Base-by-base conservation (phyloP, 768 basidiomycete genomes). In the Agaricus sinodeliciosus region DNA sequence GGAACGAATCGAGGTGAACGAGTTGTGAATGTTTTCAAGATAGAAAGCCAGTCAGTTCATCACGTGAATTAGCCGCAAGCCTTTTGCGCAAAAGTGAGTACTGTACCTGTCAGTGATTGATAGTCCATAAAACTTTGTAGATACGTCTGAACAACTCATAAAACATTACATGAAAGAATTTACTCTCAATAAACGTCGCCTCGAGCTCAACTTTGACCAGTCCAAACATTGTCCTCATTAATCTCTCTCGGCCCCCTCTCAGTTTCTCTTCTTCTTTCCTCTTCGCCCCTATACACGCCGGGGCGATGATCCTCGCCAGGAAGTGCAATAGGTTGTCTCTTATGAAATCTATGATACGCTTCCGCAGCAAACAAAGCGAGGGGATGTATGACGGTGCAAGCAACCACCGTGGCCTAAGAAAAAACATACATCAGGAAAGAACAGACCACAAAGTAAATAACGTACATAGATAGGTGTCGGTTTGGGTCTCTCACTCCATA, bases 371-470 rank as follows among this genome's bases (percentile, higher is more conserved):
- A 46, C 31, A 87, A 70, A 2, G 70, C 75, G 2, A 90, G 66
- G 1, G 89, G 88, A 52, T 84, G 84, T 0, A 89, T 56, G 7
- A 74, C 73, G 1, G 87, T 87, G 66, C 87, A 89, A 25, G 77
- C 55, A 28, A 89, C 74, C 0, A 71, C 73, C 1, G 83, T 75
- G 11, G 82, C 72, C 87, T 89, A 59, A 2, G 1, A 16, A 8
- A 31, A 31, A 9, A 15, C 28, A 16, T 4, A 26, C 44, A 49
- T 13, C 37, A 39, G 16, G 37, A 16, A 53, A 39, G 31, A 28
- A 18, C 40, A 18, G 36, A 9, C 2, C 40, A 22, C 12, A 31
- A 25, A 8, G 22, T 1, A 19, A 9, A 37, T 26, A 43, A 74
- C 85, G 18, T 57, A 88, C 85, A 58, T 79, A 79, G 12, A 91